Conservation (phyloP, 768 basidiomycete genomes). For the Auriscalpium vulgare region DNA sequence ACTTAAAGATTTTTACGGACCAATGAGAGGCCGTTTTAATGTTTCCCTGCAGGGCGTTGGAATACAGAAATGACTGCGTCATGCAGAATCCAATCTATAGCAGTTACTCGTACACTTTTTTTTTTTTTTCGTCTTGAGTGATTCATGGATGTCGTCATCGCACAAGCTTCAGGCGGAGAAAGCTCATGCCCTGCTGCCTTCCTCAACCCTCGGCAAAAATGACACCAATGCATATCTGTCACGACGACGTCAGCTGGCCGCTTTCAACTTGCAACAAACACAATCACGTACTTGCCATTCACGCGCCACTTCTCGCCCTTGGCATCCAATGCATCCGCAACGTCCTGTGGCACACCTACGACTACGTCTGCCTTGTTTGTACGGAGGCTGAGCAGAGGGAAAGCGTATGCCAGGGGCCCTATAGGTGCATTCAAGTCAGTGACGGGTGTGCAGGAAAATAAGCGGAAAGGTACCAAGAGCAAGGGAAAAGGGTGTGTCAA, state of each 20-base stretch:
- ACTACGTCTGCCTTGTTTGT: conserved; percentile 96
- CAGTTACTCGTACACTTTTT: too few relatives aligned
- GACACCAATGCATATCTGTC: neutral
- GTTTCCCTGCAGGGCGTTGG: too few relatives aligned
- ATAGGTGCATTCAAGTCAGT: neutral
- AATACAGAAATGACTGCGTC: too few relatives aligned
- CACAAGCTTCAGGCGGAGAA: too few relatives aligned
- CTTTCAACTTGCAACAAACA: neutral
- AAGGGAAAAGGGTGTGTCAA: conserved; percentile 61
- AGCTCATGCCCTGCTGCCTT: too few relatives aligned
- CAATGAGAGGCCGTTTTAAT: too few relatives aligned
- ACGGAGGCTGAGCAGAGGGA: conserved; percentile 77
- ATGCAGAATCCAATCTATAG: too few relatives aligned
- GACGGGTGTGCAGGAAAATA: neutral
- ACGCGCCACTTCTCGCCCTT: conserved; percentile 68
- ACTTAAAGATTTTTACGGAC: too few relatives aligned
- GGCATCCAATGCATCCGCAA: conserved; percentile 60
- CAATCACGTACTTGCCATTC: conserved; percentile 57
- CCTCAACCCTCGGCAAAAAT: neutral
- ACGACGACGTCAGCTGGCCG: neutral
- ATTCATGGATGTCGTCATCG: too few relatives aligned
- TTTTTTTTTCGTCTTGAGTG: too few relatives aligned
- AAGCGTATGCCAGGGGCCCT: conserved; percentile 74
- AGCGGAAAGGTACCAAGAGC: conserved; percentile 51
- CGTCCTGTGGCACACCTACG: conserved; percentile 66